Base-by-base conservation (phyloP, 345 rosid genomes). In the Lepidium aucheri region DNA sequence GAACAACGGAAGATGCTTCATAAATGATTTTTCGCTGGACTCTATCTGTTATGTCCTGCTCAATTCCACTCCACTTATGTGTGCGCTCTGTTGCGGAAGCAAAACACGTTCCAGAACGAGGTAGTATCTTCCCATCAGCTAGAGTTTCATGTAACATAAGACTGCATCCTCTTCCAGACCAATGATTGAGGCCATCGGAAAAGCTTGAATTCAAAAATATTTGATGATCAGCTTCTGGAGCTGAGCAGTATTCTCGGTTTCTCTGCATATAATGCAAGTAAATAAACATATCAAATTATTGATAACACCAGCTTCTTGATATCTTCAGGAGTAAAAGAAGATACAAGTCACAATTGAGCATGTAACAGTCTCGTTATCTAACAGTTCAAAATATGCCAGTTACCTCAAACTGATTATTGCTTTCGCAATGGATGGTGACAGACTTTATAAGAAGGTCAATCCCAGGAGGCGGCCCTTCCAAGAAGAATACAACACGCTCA, bases 161-260 rank as follows among this genome's bases (percentile, higher is more conserved):
- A 78, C 77, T 86, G 80, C 97, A 90, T 65, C 97, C 95, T 82
- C 95, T 86, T 76, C 89, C 97, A 8, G 99, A 82, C 98, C 97
- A 90, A 70, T 88, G 85, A 68, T 78, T 83, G 26, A 83, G 82
- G 38, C 97, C 97, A 52, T 88, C 89, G 13, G 83, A 86, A 67
- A 94, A 94, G 52, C 75, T 76, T 35, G 99, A 90, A 69, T 94
- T 94, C 33, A 84, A 50, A 61, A 90, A 74, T 74, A 94, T 76
- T 45, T 72, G 75, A 67, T 77, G 75, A 68, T 78, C 89, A 57
- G 78, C 82, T 75, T 74, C 84, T 71, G 76, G 66, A 41, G 66
- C 55, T 22, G 76, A 18, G 41, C 67, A 65, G 66, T 57, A 33
- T 35, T 72, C 76, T 65, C 60, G 54, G 61, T 66, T 65, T 58